Evolutionary conservation across 129 eudicot species (phyloP), one percentile per base, ranked within the genome.

Genomic region (Arctium minus): DNA sequence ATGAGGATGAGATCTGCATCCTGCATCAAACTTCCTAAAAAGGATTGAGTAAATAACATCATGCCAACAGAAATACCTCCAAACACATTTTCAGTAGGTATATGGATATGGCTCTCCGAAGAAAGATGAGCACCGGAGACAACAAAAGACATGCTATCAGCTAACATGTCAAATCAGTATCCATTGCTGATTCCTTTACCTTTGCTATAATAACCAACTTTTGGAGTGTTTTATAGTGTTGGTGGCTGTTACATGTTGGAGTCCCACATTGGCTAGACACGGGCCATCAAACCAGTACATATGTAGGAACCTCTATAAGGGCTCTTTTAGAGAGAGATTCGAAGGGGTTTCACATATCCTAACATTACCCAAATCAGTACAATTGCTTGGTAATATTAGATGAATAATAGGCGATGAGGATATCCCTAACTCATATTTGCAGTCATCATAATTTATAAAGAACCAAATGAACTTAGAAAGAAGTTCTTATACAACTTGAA

Each of bases 401-500:
- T 62, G 2, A 62, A 18, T 7, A 72, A 48, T 44, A 35, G 15
- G 38, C 3, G 64, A 53, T 15, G 18, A 53, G 64, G 64, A 13
- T 12, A 53, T 53, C 4, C 48, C 82, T 8, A 79, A 68, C 33
- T 79, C 31, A 68, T 30, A 69, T 42, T 12, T 33, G 53, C 53
- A 60, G 67, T 74, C 78, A 70, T n/a, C 18, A 53, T 53, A 53
- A 13, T 53, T 9, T 70, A 83, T 50, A 53, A 68, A 50, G 8
- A 37, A 77, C 53, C 1, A 39, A 62, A 79, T 7, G 65, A 62
- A 74, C 48, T 62, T 13, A 2, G 10, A 44, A 74, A 17, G 37
- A 75, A 65, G 48, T 64, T 75, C 13, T 36, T 38, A 75, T 76
- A 70, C 17, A 56, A 22, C 32, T 48, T 74, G 35, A 72, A 84